Percentiles rank a stretch among this genome's conserved stretches.
These are phyloP conservation scores for Orbilia ellipsospora DNA, from an alignment of 2,329 filamentous ascomycete genomes.

Conservation along the genomic window DNA sequence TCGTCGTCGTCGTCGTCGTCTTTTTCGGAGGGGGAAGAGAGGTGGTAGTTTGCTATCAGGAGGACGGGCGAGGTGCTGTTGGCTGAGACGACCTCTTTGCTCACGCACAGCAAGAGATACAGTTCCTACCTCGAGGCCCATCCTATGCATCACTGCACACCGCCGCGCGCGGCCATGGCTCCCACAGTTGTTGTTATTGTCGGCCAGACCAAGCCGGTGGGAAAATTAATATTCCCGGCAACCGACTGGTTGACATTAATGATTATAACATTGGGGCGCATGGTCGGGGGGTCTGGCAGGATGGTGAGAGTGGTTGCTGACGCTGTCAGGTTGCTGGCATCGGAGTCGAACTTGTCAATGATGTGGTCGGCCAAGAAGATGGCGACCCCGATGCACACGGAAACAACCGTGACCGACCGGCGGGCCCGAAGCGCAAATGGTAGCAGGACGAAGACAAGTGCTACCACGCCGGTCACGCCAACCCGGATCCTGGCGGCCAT, in stretches of 20 bases:
- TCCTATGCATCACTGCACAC: conserved; percentile 6
- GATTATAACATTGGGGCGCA: not conserved
- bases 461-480: not conserved
- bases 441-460: not conserved
- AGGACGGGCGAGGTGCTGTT: conserved; percentile 17
- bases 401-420: not conserved
- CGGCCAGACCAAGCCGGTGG: not conserved
- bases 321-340: not conserved
- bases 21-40: not conserved
- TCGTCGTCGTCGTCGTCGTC: conserved; percentile 6
- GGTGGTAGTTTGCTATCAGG: conserved; percentile 2
- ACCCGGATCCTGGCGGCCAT: not conserved
- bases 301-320: not conserved
- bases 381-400: not conserved
- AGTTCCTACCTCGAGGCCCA: conserved; percentile 7
- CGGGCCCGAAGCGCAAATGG: not conserved
- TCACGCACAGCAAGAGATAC: conserved; percentile 12
- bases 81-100: conserved; percentile 10
- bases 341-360: not conserved
- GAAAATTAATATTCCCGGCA: not conserved
- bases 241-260: conserved; percentile 10
- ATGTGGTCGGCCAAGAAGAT: not conserved
- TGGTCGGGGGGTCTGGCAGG: not conserved
- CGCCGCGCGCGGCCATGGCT: not conserved
- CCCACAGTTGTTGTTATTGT: not conserved